Evolutionary conservation across 805 yeast species (phyloP), one percentile per base, ranked within the genome.

Genomic region (Metschnikowia peoriensis): DNA sequence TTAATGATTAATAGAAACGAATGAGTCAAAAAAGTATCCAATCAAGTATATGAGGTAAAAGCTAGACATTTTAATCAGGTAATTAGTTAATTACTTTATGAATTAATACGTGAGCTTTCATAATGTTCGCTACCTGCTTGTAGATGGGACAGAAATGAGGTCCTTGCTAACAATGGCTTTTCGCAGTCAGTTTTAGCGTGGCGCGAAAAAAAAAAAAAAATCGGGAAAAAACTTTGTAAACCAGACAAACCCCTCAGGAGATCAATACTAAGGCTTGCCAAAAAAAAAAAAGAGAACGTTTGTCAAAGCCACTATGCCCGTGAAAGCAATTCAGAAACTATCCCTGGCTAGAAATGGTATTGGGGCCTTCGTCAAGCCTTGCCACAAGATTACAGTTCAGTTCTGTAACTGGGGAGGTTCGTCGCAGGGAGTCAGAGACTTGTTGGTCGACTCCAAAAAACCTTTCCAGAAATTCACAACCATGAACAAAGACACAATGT

Each of bases 351-450:
- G 89, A 59, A 88, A 89, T 61, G 96, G 96, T 48, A 73, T 87
- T 17, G 90, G 91, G 3, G 83, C 92, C 0, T 88, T 79, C 64
- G 78, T 88, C 7, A 73, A 76, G 27, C 90, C 92, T 39, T 91
- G 98, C 73, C 83, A 81, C 61, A 83, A 81, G 64, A 79, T 94
- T 48, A 79, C 86, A 1, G 68, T 94, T 44, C 86, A 88, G 55
- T 94, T 85, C 72, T 91, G 97, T 74, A 91, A 94, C 77, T 87
- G 96, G 86, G 98, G 97, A 41, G 98, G 97, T 22, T 87, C 96
- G 2, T 92, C 98, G 1, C 77, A 78, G 48, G 97, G 97, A 4
- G 80, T 91, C 73, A 77, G 91, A 65, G 62, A 60, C 41, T 56
- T 60, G 34, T 52, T 60, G 41, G 41, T 53, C 28, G 52, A 47